Evolutionary conservation across 805 yeast genomes (phyloP), one percentile per base, ranked within the genome.

Genomic region (Kazachstania africana): DNA sequence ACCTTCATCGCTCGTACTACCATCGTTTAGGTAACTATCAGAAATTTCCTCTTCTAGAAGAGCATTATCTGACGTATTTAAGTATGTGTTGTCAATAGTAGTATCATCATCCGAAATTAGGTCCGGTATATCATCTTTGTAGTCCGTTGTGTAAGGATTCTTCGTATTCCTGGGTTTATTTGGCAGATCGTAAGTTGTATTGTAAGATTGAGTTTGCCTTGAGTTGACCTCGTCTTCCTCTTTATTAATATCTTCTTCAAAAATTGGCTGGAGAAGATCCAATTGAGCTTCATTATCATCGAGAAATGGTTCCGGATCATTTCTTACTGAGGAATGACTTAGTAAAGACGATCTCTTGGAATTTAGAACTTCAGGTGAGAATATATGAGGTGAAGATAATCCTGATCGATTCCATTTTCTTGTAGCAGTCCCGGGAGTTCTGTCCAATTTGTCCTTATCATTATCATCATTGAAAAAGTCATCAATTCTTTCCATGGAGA

Each of bases 91-190:
- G 22, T 42, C 53, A 12, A 47, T 29, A 0, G 54, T 42, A 13
- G 19, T 24, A 18, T 45, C 48, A 12, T 61, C 93, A 54, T 88
- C 94, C 57, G 79, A 91, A 46, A 83, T 83, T 55, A 88, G 71
- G 49, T 70, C 72, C 38, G 78, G 78, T 39, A 68, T 66, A 44
- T 68, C 78, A 9, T 32, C 38, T 62, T 28, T 34, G 29, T 38
- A 38, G 9, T 39, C 22, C 6, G 22, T 8, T 19, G 10, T 8
- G 10, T 19, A 19, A n/a, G 25, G 21, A 12, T 27, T 17, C 22
- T 26, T 19, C n/a, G 26, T 27, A 12, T 28, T 28, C 12, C 18
- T 25, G 12, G 13, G 22, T 12, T 23, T 24, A 5, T 5, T 13
- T 13, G 14, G 32, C 8, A 36, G 28, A 30, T 31, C 37, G 26